Evolutionary conservation across 768 basidiomycete species (phyloP).

Genomic region (Mycena maculata): DNA sequence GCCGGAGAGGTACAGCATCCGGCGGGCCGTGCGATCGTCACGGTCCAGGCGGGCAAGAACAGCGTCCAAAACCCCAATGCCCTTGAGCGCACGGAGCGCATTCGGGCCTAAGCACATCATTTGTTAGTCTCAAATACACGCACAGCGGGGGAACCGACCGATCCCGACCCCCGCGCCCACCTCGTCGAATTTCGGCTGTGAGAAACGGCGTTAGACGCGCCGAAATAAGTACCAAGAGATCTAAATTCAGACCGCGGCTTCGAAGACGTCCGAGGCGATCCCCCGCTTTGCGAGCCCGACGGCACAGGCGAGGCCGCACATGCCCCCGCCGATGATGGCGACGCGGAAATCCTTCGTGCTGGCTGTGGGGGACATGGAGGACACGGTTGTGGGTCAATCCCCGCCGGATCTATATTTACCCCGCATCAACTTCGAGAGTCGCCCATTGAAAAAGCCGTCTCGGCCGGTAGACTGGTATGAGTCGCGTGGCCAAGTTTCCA

Average conservation of each 20-base stretch:
- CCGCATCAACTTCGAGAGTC: not conserved
- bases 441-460: too few species aligned
- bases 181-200: constrained; percentile 60
- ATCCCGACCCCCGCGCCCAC: constrained; percentile 67
- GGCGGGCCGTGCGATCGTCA: constrained; percentile 41
- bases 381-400: not conserved
- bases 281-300: constrained; percentile 56
- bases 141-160: constrained; percentile 43
- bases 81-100: constrained; percentile 57
- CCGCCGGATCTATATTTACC: not conserved
- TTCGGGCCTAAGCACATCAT: constrained; percentile 61
- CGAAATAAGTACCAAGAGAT: too few species aligned
- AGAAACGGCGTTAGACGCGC: not conserved
- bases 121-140: not conserved
- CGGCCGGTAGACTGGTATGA: too few species aligned
- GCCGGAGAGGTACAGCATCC: constrained; percentile 59
- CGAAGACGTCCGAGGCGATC: constrained; percentile 61
- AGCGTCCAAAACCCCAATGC: constrained; percentile 56
- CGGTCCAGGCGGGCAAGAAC: constrained; percentile 54
- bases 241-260: constrained; percentile 55
- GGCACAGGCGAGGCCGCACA: constrained; percentile 64
- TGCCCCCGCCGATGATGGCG: constrained; percentile 67
- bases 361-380: not conserved
- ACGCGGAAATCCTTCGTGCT: constrained; percentile 56
- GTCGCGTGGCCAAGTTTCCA: too few species aligned